These are phyloP conservation scores for Sporothrix brasiliensis DNA, from an alignment of 2,329 filamentous ascomycete species.

Conservation along the genomic window DNA sequence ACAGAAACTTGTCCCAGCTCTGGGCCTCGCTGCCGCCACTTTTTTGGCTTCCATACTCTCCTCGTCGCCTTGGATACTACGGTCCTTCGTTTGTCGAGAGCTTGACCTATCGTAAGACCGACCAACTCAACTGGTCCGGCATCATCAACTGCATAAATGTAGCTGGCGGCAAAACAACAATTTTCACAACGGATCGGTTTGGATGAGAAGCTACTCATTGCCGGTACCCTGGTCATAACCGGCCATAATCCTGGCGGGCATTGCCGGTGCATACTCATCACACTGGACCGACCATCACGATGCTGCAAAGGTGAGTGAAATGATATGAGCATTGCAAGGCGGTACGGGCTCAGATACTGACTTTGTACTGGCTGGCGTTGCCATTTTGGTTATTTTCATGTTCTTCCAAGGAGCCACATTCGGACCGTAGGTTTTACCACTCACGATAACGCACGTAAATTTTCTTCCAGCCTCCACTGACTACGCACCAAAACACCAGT, in stretches of 20 bases:
- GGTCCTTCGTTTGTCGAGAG: conserved; percentile 5
- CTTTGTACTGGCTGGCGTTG: neutral
- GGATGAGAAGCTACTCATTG: conserved; percentile 10
- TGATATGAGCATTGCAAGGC: no score
- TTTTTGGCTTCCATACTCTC: conserved; percentile 30
- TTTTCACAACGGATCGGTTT: conserved; percentile 3
- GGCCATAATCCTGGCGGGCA: neutral
- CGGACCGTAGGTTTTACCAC: neutral
- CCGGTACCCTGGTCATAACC: conserved; percentile 3
- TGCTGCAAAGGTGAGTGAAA: neutral
- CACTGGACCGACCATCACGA: neutral
- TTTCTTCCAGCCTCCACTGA: no score
- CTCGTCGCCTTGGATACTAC: conserved; percentile 30
- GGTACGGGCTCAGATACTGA: no score
- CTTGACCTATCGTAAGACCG: conserved; percentile 5
- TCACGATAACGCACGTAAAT: no score
- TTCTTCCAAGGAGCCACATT: conserved; percentile 21
- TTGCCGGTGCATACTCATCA: neutral
- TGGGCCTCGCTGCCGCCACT: conserved; percentile 1
- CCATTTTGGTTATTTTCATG: conserved; percentile 19
- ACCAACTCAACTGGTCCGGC: conserved; percentile 16
- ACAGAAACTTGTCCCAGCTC: conserved; percentile 17
- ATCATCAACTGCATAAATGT: conserved; percentile 22
- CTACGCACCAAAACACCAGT: neutral
- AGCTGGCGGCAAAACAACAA: conserved; percentile 5